A percentile compares a stretch with the other conserved stretches of the same genome.
Evolutionary conservation across 768 basidiomycete species (phyloP).

Genomic region (Auricularia cornea): DNA sequence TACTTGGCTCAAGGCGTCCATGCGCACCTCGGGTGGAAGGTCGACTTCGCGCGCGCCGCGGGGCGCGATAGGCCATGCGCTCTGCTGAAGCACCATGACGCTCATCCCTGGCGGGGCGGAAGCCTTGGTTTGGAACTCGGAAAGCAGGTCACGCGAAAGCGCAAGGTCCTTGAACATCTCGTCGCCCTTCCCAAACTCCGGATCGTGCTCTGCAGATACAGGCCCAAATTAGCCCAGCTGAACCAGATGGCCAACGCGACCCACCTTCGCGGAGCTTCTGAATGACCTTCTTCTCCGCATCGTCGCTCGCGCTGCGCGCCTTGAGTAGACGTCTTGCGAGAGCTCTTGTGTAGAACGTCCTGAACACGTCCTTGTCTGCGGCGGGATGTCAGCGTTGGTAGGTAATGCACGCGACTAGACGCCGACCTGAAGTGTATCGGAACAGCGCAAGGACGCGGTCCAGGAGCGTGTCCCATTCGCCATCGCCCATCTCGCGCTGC

Average conservation of each 20-base stretch:
- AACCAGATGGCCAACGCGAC: constrained; percentile 23
- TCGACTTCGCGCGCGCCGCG: constrained; percentile 38
- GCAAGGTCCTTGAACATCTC: constrained; percentile 92
- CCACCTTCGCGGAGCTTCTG: constrained; percentile 74
- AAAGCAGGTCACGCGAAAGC: constrained; percentile 65
- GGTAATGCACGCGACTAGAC: background rate
- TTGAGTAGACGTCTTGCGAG: constrained; percentile 81
- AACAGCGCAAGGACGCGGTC: constrained; percentile 67
- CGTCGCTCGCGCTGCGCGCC: constrained; percentile 77
- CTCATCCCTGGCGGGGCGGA: constrained; percentile 31
- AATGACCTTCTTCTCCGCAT: constrained; percentile 77
- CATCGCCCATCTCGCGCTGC: constrained; percentile 59
- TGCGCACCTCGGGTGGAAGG: constrained; percentile 45
- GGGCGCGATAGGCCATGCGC: constrained; percentile 76
- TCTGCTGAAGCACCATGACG: constrained; percentile 79
- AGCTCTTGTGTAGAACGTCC: constrained; percentile 83
- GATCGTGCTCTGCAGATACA: constrained; percentile 67
- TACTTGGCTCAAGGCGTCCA: too few relatives aligned
- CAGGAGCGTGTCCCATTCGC: constrained; percentile 52
- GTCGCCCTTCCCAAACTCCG: constrained; percentile 89
- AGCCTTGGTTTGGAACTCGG: constrained; percentile 49
- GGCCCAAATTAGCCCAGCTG: background rate
- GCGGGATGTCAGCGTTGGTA: background rate
- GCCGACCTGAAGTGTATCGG: constrained; percentile 59
- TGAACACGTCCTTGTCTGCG: constrained; percentile 83